Evolutionary conservation across 495 filamentous ascomycete species (phyloP).

Genomic region (Xylaria intraflava): DNA sequence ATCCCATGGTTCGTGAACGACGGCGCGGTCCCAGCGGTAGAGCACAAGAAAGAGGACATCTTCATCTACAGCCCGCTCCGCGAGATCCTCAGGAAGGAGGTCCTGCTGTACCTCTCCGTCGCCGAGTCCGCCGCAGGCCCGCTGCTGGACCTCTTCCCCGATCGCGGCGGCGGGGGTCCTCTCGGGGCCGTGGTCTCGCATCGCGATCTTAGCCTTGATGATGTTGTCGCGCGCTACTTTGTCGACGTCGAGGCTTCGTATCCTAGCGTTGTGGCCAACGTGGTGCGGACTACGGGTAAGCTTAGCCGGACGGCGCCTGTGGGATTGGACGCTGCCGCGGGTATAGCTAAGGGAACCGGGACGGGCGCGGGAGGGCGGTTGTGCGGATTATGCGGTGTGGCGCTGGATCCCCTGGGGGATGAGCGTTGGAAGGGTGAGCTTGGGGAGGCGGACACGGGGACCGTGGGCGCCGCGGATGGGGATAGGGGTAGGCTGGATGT

Average conservation of each 20-base stretch:
- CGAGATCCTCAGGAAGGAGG: conserved; percentile 75
- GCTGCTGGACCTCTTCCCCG: conserved; percentile 45
- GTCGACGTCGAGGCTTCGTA: conserved; percentile 79
- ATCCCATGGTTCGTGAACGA: conserved; percentile 78
- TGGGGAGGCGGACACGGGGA: conserved; percentile 14
- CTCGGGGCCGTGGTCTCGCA: conserved; percentile 47
- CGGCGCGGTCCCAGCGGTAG: conserved; percentile 45
- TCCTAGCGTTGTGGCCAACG: conserved; percentile 88
- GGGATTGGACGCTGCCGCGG: neutral
- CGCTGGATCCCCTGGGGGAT: conserved; percentile 41
- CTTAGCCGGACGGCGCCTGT: conserved; percentile 39
- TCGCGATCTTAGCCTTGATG: conserved; percentile 81
- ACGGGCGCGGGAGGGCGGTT: neutral
- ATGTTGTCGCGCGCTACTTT: conserved; percentile 84
- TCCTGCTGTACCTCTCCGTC: conserved; percentile 54
- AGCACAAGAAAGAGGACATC: conserved; percentile 7
- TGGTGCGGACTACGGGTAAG: conserved; percentile 80
- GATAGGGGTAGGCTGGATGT: conserved; percentile 1
- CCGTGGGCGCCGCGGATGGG: conserved; percentile 3
- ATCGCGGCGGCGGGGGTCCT: conserved; percentile 20
- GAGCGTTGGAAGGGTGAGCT: conserved; percentile 46
- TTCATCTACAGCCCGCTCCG: conserved; percentile 63
- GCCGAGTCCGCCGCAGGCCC: conserved; percentile 33
- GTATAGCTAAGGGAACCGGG: neutral
- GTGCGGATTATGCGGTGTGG: conserved; percentile 48